Percentiles rank a stretch among this genome's conserved stretches.
phyloP scores from a whole-genome alignment of 2,329 filamentous ascomycete genomes.

The Aspergillus sp. region DNA sequence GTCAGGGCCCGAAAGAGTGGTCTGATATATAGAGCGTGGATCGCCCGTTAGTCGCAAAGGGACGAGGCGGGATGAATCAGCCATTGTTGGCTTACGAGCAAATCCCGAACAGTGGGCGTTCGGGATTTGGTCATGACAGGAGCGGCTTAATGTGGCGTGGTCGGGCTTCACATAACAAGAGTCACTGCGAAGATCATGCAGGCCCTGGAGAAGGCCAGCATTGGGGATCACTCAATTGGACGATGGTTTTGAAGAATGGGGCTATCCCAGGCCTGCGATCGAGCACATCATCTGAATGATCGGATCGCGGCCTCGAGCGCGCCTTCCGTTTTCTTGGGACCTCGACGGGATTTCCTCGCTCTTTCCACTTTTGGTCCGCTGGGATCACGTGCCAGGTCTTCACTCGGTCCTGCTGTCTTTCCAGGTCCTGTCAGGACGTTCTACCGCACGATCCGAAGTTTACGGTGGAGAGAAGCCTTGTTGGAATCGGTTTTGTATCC shows the following conservation, averaged over 20 bases:
- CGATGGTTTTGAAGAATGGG: neutral
- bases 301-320: neutral
- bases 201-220: neutral
- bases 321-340: neutral
- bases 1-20: slow-evolving; percentile 20
- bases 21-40: slow-evolving; percentile 33
- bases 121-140: slow-evolving; percentile 32
- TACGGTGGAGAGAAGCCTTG: neutral
- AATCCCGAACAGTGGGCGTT: slow-evolving; percentile 33
- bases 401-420: neutral
- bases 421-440: neutral
- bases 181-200: neutral
- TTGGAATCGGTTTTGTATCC: neutral
- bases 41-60: slow-evolving; percentile 10
- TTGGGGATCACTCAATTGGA: neutral
- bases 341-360: neutral
- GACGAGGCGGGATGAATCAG: slow-evolving; percentile 29
- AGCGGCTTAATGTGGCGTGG: slow-evolving; percentile 13
- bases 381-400: neutral
- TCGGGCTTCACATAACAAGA: neutral
- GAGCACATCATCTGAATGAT: neutral
- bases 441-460: neutral
- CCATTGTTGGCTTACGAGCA: slow-evolving; percentile 24
- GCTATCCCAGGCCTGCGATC: neutral
- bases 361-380: neutral